Conservation (phyloP, 2,329 filamentous ascomycete genomes). For the Talaromyces verruculosus region DNA sequence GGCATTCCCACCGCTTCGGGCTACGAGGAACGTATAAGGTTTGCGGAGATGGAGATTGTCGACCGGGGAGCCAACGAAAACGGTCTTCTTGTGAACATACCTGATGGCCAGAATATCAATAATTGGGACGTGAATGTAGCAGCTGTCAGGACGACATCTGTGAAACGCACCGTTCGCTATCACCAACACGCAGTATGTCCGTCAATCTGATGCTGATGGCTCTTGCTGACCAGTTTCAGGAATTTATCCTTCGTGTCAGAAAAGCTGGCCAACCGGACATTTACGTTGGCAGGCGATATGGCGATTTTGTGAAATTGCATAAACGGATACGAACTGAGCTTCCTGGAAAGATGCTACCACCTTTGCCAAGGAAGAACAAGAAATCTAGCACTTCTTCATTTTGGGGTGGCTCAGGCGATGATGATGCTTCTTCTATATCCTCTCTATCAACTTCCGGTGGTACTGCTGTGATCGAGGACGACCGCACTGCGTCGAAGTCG, state of each 20-base stretch:
- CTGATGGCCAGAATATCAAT: conserved; percentile 88
- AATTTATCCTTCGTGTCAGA: conserved; percentile 88
- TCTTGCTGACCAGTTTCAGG: conserved; percentile 49
- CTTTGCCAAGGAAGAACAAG: conserved; percentile 90
- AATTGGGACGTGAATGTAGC: conserved; percentile 97
- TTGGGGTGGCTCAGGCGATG: conserved; percentile 63
- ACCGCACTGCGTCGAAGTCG: conserved; percentile 11
- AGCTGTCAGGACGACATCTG: conserved; percentile 74
- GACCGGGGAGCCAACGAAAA: conserved; percentile 90
- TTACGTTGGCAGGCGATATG: conserved; percentile 81
- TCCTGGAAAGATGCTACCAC: conserved; percentile 83
- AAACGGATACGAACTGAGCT: conserved; percentile 78
- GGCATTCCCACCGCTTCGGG: conserved; percentile 93
- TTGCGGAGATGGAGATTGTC: conserved; percentile 95
- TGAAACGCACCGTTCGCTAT: conserved; percentile 83
- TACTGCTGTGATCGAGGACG: conserved; percentile 38
- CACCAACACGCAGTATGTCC: conserved; percentile 80
- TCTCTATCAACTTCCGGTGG: conserved; percentile 71
- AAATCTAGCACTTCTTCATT: conserved; percentile 65
- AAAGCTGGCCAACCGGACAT: conserved; percentile 71
- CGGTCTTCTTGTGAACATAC: conserved; percentile 80
- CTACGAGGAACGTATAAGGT: conserved; percentile 95
- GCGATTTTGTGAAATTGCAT: conserved; percentile 79
- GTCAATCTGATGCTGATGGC: not conserved
- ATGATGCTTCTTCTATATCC: conserved; percentile 77